Evolutionary conservation across 2,329 filamentous ascomycete genomes (phyloP), one percentile per base, ranked within the genome.

Genomic region (Colletotrichum siamense): DNA sequence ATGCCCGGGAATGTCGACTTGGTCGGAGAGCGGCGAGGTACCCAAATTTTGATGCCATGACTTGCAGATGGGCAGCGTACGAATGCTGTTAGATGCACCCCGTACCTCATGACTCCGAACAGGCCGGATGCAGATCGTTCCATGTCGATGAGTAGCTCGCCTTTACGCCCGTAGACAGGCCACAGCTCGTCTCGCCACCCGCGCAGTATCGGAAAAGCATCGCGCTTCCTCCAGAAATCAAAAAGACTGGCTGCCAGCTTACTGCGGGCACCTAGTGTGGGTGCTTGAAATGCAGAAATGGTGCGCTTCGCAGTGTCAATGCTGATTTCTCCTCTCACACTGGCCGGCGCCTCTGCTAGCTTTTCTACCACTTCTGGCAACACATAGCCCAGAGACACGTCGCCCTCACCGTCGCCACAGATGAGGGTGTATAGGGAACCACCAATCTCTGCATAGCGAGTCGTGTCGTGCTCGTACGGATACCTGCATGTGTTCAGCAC

Each of bases 1-100:
- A 98, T 96, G n/a, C 94, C 91, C 0, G 94, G 94, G 82, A 96
- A 99, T 0, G 96, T 98, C 79, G 95, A 92, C 88, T 99, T 99
- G 75, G 88, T 91, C 67, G 88, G 88, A 15, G 96, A 91, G 12
- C 97, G 90, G 62, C 93, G 91, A 5, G 97, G 95, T 3, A 98
- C 91, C 96, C 97, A 99, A 55, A 99, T 89, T 81, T 92, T 93
- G 61, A 98, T 85, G 22, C 93, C 93, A 69, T 89, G 84, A 52
- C 83, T 84, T 7, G 82, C 82, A 18, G 79, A 73, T 6, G 80
- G 73, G 64, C 84, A 83, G 26, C 86, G 84, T 28, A 94, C 90
- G 81, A 94, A 98, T 7, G 91, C 95, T 32, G 92, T 95, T 91
- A 98, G 92, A 83, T 98, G 95, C 36, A 96, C 92, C 24, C 95